Evolutionary conservation across 495 filamentous ascomycete species (phyloP), one percentile per base, ranked within the genome.

Genomic region (Hypoxylon rickii): DNA sequence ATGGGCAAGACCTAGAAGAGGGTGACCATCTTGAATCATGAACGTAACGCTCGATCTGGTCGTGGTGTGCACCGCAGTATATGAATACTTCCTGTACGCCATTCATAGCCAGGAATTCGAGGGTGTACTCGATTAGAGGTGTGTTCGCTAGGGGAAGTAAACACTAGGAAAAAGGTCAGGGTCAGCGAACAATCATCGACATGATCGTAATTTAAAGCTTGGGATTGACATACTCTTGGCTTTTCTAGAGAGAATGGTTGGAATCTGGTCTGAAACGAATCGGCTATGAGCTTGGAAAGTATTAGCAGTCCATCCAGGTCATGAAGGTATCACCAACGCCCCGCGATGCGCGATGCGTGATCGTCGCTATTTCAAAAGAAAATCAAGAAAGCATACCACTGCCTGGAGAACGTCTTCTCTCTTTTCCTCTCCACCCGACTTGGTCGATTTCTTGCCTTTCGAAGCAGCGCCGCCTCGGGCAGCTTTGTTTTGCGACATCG

Each of bases 101-200:
- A 29, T 92, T 89, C 80, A 89, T 89, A 42, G 93, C 92, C 0
- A 99, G 86, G 69, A 94, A 97, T 69, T 99, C 94, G 56, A 97
- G 84, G 2, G 93, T 96, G 70, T 99, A 97, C 73, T 97, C 93
- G 73, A 99, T 96, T 48, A 97, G 77, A 15, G 95, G 95, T 2
- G 86, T 89, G 64, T 97, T 97, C 41, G 89, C 95, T 51, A 99
- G 79, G 20, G 93, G 93, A 22, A 99, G 78, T 21, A 99, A 86
- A 79, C 95, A 97, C 92, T 95, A 13, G 33, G 16, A 21, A 17
- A 38, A 15, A 10, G 2, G 26, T 8, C 10, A 6, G 4, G 12
- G 56, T 67, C 16, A 67, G 44, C 29, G 22, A 18, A 32, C 21
- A 33, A 33, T 36, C n/a, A n/a, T n/a, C n/a, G 8, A 29, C 24